Evolutionary conservation across 495 filamentous ascomycete species (phyloP).

Genomic region (Hapsidospora chrysogenum): DNA sequence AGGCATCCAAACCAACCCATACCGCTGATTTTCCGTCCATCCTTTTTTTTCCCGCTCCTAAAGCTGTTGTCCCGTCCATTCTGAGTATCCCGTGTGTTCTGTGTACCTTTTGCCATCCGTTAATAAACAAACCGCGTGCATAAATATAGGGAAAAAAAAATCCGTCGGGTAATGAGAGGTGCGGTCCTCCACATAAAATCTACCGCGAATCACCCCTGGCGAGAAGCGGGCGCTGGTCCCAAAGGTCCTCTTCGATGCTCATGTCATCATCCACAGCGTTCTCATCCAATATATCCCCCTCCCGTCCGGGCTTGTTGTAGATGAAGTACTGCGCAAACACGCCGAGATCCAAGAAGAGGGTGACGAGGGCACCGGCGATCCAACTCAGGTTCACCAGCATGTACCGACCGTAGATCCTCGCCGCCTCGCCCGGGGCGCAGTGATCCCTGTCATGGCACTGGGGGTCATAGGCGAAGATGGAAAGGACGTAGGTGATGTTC

Average conservation of each 20-base stretch:
- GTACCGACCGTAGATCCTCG: constrained; percentile 52
- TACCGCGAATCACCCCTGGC: constrained; percentile 13
- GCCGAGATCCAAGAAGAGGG: constrained; percentile 60
- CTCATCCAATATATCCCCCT: constrained; percentile 12
- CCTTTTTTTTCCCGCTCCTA: too few relatives aligned
- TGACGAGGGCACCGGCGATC: constrained; percentile 80
- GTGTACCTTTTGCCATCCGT: too few relatives aligned
- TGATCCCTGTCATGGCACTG: constrained; percentile 23
- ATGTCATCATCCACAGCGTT: constrained; percentile 6
- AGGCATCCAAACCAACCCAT: too few relatives aligned
- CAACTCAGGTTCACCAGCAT: constrained; percentile 77
- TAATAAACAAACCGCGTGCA: not conserved
- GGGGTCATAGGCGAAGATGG: constrained; percentile 78
- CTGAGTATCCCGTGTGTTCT: too few relatives aligned
- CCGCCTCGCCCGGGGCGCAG: constrained; percentile 38
- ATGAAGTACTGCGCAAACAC: constrained; percentile 91
- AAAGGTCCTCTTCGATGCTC: constrained; percentile 9
- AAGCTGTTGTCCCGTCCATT: too few relatives aligned
- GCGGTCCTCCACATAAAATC: not conserved
- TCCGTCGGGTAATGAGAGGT: not conserved
- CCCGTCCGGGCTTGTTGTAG: constrained; percentile 26
- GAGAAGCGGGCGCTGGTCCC: constrained; percentile 22
- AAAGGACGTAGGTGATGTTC: constrained; percentile 81
- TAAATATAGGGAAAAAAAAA: not conserved
- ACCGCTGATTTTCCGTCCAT: too few relatives aligned